Evolutionary conservation across 2,329 filamentous ascomycete species (phyloP), one percentile per base, ranked within the genome.

Genomic region (Penicillium sp.): DNA sequence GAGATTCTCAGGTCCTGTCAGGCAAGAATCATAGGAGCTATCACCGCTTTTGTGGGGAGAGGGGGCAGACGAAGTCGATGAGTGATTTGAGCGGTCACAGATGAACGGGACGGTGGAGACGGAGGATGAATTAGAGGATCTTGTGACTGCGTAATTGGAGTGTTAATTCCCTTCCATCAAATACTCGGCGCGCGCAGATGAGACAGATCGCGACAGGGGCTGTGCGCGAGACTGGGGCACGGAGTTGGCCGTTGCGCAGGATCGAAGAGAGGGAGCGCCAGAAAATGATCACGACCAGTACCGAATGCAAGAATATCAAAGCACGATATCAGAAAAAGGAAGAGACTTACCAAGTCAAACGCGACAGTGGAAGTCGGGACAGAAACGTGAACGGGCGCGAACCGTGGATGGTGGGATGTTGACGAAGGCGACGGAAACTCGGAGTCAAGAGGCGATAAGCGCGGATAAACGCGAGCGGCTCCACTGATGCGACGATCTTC

Each of bases 381-480:
- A 48, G 35, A 16, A 16, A 35, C 33, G 42, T 40, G 40, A 37
- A 57, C 43, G 51, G 40, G 57, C 55, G 54, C 58, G 59, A 65
- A 63, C 46, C 52, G 62, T 61, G 59, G 63, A 62, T 59, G 55
- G 66, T 69, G 68, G 68, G 68, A 68, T 66, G 65, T 69, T 69
- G 66, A 64, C 58, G 57, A 63, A 61, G 59, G 22, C 25, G 49
- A 60, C 51, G 58, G 65, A 69, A 65, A 63, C 57, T 64, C 54
- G 61, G 61, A 64, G 57, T 53, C 68, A 69, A 70, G 68, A 67
- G 68, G 66, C 68, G 68, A 70, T 70, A 70, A 69, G 68, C 67
- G 66, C 66, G 65, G 68, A 70, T 70, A 70, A 69, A 65, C 66
- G 63, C 68, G 59, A 65, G 51, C 26, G 58, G 57, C 62, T 63